A percentile compares a stretch with the other conserved stretches of the same genome.
Conservation (phyloP, 176 grass and related monocot genomes). For the Oryza glumipatula region DNA sequence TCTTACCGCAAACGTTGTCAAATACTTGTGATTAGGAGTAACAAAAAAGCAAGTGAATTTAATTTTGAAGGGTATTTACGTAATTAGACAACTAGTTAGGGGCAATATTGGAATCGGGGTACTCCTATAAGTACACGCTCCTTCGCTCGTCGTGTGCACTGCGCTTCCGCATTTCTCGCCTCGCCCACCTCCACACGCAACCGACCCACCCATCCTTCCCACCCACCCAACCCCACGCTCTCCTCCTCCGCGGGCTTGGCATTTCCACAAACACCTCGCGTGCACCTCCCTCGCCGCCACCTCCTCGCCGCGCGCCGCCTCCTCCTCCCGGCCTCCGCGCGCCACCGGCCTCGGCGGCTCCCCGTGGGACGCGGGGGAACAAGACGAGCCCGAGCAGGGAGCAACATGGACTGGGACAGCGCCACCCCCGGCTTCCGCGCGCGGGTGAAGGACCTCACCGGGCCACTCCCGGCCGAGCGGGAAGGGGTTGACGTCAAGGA, state of each 20-base stretch:
- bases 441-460: neutral
- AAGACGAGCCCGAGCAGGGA: neutral
- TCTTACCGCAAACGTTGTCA: no score
- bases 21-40: no score
- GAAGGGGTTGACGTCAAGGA: neutral
- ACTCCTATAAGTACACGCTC: neutral
- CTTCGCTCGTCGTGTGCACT: neutral
- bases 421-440: neutral
- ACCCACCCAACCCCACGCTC: neutral
- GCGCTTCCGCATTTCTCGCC: neutral
- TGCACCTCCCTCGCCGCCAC: neutral
- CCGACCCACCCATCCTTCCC: neutral
- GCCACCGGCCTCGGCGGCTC: neutral
- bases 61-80: neutral
- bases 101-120: neutral
- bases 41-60: neutral
- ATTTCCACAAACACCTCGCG: neutral
- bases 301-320: neutral
- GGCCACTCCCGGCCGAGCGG: neutral
- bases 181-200: neutral
- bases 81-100: neutral
- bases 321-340: neutral
- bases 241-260: neutral
- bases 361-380: neutral
- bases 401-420: neutral